phyloP scores from a whole-genome alignment of 768 basidiomycete species.

The Porpolomopsis calyptriformis region DNA sequence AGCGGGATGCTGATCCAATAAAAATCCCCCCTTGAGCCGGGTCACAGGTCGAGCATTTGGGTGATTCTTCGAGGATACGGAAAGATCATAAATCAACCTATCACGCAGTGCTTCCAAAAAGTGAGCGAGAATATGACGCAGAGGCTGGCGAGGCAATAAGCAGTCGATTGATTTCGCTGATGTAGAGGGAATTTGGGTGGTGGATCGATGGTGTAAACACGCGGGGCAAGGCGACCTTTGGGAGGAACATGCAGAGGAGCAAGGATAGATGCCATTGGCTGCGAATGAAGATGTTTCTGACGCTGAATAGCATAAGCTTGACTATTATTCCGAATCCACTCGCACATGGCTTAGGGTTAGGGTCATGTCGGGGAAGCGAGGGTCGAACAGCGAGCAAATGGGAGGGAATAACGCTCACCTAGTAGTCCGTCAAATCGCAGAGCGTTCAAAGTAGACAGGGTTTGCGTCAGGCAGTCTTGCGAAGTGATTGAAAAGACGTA shows the following conservation, averaged over 20 bases:
- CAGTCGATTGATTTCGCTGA: slow-evolving; percentile 11
- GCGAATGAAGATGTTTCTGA: slow-evolving; percentile 34
- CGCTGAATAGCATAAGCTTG: slow-evolving; percentile 25
- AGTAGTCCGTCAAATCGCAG: slow-evolving; percentile 40
- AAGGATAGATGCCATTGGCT: slow-evolving; percentile 43
- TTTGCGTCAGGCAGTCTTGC: slow-evolving; percentile 19
- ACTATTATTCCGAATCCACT: too few species aligned
- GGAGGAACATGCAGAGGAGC: slow-evolving; percentile 36
- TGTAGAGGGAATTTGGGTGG: slow-evolving; percentile 6
- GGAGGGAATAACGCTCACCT: slow-evolving; percentile 30
- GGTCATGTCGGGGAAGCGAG: background rate
- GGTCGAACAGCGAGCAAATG: slow-evolving; percentile 7
- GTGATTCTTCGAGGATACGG: slow-evolving; percentile 26
- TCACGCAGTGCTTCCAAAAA: slow-evolving; percentile 59
- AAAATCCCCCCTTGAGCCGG: slow-evolving; percentile 51
- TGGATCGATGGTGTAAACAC: slow-evolving; percentile 20
- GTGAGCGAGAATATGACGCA: slow-evolving; percentile 33
- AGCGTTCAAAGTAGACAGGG: slow-evolving; percentile 23
- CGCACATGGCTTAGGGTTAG: background rate
- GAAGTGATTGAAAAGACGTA: slow-evolving; percentile 50
- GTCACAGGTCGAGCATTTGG: slow-evolving; percentile 26
- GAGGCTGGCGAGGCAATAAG: slow-evolving; percentile 32
- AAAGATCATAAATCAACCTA: slow-evolving; percentile 43
- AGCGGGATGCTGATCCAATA: slow-evolving; percentile 37
- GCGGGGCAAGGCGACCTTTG: slow-evolving; percentile 28